phyloP scores from a whole-genome alignment of 805 yeast species.

The Candida vaughaniae region DNA sequence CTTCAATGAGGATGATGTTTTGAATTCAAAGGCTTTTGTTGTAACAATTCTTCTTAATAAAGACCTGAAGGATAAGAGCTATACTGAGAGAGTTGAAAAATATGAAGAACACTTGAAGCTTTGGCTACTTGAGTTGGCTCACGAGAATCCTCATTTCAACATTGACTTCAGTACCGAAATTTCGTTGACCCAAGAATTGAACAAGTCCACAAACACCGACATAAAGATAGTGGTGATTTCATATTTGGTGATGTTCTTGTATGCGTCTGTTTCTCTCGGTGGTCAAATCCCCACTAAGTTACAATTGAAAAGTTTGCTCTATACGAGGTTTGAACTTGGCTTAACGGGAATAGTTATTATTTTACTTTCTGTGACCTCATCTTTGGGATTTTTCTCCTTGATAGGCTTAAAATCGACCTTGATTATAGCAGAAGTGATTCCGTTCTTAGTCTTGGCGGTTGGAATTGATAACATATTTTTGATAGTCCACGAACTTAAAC shows the following conservation, averaged over 20 bases:
- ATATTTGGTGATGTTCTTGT: conserved; percentile 81
- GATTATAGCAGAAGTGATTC: conserved; percentile 95
- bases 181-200: conserved; percentile 81
- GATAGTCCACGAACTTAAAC: conserved; percentile 73
- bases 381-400: conserved; percentile 77
- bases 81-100: conserved; percentile 37
- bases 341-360: conserved; percentile 83
- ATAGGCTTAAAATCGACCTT: conserved; percentile 84
- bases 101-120: conserved; percentile 76
- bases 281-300: conserved; percentile 47
- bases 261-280: conserved; percentile 80
- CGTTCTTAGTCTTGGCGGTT: conserved; percentile 86
- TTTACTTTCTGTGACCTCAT: conserved; percentile 71
- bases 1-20: conserved; percentile 51
- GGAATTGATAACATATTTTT: conserved; percentile 96
- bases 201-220: conserved; percentile 79
- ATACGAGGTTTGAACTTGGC: conserved; percentile 74
- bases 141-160: conserved; percentile 46
- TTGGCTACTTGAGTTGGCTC: conserved; percentile 44
- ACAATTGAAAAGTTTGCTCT: conserved; percentile 29
- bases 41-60: conserved; percentile 71
- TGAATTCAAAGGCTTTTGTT: conserved; percentile 69
- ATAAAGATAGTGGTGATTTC: conserved; percentile 67
- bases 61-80: conserved; percentile 38
- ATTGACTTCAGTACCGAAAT: conserved; percentile 79